Percentiles rank a stretch among this genome's conserved stretches.
Evolutionary conservation across 257 asterid genomes (phyloP).

Genomic region (Avicennia marina): DNA sequence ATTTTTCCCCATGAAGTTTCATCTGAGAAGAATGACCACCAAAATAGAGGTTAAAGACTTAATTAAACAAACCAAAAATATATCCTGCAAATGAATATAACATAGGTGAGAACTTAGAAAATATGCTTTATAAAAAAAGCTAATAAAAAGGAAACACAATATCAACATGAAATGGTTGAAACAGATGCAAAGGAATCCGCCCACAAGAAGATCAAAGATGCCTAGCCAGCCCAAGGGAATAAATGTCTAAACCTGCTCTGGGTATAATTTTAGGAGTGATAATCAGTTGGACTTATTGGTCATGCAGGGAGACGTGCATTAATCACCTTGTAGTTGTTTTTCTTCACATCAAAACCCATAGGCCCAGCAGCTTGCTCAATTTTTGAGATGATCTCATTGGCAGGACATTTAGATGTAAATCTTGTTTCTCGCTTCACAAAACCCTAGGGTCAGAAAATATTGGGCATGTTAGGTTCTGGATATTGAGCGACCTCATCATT

Average conservation of each 20-base stretch:
- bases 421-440: conserved; percentile 45
- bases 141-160: no score
- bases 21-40: conserved; percentile 29
- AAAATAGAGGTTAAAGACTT: no score
- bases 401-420: conserved; percentile 49
- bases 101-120: background rate
- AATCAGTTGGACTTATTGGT: no score
- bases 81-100: background rate
- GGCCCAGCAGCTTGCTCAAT: conserved; percentile 46
- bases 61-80: background rate
- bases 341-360: conserved; percentile 52
- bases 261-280: no score
- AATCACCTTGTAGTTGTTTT: conserved; percentile 45
- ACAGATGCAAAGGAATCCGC: no score
- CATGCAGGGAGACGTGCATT: no score
- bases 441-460: conserved; percentile 31
- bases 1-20: conserved; percentile 67
- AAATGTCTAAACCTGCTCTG: no score
- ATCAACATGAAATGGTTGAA: no score
- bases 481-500: background rate
- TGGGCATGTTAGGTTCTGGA: background rate
- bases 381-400: conserved; percentile 41
- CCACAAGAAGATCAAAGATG: no score
- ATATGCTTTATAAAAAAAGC: background rate
- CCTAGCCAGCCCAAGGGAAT: no score